Percentiles rank a stretch among this genome's conserved stretches.
Conservation (phyloP, 306 rosid species). For the Malus sylvestris region DNA sequence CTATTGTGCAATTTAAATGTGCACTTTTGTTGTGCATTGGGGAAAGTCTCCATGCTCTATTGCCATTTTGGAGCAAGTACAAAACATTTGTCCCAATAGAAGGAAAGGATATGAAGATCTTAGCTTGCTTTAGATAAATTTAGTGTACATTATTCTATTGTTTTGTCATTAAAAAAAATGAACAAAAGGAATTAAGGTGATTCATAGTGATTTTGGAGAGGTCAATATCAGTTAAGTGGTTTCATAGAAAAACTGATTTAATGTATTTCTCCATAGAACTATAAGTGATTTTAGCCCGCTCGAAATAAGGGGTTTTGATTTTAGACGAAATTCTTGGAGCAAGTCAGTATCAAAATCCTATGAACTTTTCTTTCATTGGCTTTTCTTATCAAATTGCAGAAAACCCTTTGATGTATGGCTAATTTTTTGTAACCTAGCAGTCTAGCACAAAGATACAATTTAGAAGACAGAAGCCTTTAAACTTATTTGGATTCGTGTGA, state of each 20-base stretch:
- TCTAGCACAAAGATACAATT: not conserved
- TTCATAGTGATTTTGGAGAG: not conserved
- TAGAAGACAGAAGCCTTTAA: not conserved
- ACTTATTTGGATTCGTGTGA: not conserved
- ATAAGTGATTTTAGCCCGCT: too few species aligned
- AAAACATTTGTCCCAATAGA: not conserved
- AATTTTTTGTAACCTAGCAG: not conserved
- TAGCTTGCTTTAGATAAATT: not conserved
- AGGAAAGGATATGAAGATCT: not conserved
- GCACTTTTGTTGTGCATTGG: not conserved
- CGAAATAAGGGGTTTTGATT: not conserved
- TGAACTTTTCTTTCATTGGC: not conserved
- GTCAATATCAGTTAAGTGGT: not conserved
- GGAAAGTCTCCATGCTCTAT: not conserved
- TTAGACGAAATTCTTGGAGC: not conserved
- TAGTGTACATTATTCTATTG: too few species aligned
- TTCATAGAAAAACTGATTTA: too few species aligned
- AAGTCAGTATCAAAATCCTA: not conserved
- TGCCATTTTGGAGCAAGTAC: not conserved
- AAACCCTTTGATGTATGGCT: not conserved
- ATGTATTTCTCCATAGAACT: not conserved
- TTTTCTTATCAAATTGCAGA: conserved; percentile 7
- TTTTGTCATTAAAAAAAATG: too few species aligned
- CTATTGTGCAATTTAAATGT: not conserved
- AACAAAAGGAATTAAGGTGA: not conserved